phyloP scores from a whole-genome alignment of 306 rosid genomes.

The Adenanthera pavonina region DNA sequence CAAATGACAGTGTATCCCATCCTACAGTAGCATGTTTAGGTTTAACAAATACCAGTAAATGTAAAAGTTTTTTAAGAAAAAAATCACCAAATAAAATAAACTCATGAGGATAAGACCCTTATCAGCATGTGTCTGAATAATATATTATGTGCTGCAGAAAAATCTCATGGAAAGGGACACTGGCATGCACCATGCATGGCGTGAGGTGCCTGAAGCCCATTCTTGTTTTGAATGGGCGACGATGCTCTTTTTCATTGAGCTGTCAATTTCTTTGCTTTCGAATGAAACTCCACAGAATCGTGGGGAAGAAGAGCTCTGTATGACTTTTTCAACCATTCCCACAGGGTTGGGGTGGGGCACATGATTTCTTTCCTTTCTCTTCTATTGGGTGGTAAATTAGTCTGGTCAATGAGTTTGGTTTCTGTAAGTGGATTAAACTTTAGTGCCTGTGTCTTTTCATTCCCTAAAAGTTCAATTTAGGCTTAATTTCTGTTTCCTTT shows the following conservation, averaged over 20 bases:
- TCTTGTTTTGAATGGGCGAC: constrained; percentile 52
- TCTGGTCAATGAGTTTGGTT: background rate
- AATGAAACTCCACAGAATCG: constrained; percentile 7
- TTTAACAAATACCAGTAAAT: background rate
- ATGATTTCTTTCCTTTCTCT: constrained; percentile 23
- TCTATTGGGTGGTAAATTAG: background rate
- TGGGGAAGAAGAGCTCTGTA: background rate
- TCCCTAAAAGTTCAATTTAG: background rate
- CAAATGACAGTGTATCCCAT: constrained; percentile 14
- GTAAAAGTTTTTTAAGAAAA: no score
- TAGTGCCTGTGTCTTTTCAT: background rate
- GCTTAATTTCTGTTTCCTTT: background rate
- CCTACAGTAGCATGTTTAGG: background rate
- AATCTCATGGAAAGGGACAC: constrained; percentile 40
- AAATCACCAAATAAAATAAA: background rate
- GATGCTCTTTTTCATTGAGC: constrained; percentile 47
- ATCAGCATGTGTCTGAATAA: constrained; percentile 32
- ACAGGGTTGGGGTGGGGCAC: constrained; percentile 43
- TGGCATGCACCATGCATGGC: constrained; percentile 22
- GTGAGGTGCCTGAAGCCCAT: constrained; percentile 49
- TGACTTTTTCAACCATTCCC: constrained; percentile 39
- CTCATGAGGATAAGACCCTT: constrained; percentile 47
- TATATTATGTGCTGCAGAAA: background rate
- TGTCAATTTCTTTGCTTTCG: constrained; percentile 48
- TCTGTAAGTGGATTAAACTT: background rate